A percentile compares a stretch with the other conserved stretches of the same genome.
phyloP scores from a whole-genome alignment of 768 basidiomycete genomes.

The Tulasnella sp. region DNA sequence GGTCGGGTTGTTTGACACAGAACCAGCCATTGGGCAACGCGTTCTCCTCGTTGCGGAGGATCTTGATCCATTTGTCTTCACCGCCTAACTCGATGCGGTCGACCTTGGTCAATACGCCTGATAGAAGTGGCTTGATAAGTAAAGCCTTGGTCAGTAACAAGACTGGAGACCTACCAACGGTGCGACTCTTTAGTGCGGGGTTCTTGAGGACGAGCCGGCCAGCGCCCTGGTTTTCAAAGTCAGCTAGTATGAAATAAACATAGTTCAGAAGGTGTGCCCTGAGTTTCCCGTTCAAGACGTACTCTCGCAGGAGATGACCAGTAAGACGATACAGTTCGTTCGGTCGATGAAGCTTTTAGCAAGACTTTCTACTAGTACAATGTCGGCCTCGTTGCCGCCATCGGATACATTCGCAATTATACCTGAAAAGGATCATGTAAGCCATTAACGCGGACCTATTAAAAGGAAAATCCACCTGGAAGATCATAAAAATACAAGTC shows the following conservation, averaged over 20 bases:
- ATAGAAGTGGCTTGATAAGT: background rate
- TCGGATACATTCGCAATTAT: constrained; percentile 16
- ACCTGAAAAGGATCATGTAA: background rate
- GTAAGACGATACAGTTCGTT: constrained; percentile 9
- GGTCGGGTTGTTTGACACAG: constrained; percentile 45
- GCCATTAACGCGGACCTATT: too few species aligned
- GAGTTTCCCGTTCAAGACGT: background rate
- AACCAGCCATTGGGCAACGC: constrained; percentile 47
- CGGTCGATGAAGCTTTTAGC: constrained; percentile 10
- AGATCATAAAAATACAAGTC: constrained; percentile 57
- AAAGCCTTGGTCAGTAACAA: background rate
- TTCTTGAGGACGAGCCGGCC: constrained; percentile 47
- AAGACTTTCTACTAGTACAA: constrained; percentile 10
- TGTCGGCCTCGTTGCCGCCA: constrained; percentile 11
- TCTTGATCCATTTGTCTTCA: constrained; percentile 41
- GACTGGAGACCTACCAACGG: constrained; percentile 45
- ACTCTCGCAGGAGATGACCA: constrained; percentile 17
- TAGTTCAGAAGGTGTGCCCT: too few species aligned
- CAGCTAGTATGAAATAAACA: constrained; percentile 36
- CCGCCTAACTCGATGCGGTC: constrained; percentile 51
- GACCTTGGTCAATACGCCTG: constrained; percentile 66
- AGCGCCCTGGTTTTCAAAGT: constrained; percentile 71
- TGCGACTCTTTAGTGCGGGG: constrained; percentile 54
- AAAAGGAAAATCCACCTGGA: constrained; percentile 32
- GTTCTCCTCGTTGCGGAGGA: constrained; percentile 24